A percentile compares a stretch with the other conserved stretches of the same genome.
phyloP scores from a whole-genome alignment of 352 stramenopile species.

The Pythium folliculosum region DNA sequence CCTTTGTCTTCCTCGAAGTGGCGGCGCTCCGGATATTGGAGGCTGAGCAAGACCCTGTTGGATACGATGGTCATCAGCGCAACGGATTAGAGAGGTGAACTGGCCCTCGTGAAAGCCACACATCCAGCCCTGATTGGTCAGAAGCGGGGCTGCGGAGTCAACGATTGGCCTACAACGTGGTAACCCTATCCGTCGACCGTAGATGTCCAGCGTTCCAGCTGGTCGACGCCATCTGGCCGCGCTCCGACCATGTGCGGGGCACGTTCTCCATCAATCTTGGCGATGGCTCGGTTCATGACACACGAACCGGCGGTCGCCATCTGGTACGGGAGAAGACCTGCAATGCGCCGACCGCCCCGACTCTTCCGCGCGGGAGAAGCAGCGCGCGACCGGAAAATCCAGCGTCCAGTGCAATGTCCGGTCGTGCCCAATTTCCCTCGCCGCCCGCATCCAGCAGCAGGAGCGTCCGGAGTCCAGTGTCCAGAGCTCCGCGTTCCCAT shows the following conservation, averaged over 20 bases:
- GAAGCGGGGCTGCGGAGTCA: neutral
- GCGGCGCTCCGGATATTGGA: neutral
- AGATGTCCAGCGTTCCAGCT: neutral
- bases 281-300: neutral
- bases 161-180: neutral
- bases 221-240: neutral
- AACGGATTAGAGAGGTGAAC: neutral
- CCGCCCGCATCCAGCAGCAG: neutral
- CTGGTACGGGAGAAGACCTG: constrained; percentile 1
- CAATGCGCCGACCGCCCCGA: constrained; percentile 1
- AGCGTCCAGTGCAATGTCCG: neutral
- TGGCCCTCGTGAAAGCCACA: neutral
- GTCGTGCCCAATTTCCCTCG: neutral
- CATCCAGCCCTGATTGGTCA: neutral
- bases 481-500: neutral
- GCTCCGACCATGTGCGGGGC: neutral
- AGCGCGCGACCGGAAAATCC: neutral
- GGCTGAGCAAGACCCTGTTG: neutral
- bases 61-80: neutral
- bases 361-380: constrained; percentile 7
- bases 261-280: neutral
- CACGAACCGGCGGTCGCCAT: neutral
- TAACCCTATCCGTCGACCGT: constrained; percentile 1
- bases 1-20: neutral
- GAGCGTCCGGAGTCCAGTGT: neutral